phyloP scores from a whole-genome alignment of 1,139 yeast genomes.

The Williopsis jadinii region DNA sequence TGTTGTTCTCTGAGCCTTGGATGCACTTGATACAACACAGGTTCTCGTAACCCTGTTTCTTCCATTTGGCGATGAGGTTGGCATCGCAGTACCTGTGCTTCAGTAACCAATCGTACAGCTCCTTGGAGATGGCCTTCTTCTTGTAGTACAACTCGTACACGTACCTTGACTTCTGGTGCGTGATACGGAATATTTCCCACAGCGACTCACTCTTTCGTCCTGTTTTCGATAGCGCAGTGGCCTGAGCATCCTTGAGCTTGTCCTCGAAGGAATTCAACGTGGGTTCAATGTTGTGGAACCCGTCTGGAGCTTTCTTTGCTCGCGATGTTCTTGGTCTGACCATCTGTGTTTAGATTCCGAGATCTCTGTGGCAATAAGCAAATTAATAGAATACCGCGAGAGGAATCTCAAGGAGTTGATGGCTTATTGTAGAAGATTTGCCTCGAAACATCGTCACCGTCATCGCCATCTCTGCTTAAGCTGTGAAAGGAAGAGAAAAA shows the following conservation, averaged over 20 bases:
- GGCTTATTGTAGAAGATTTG: no score
- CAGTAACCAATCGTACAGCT: constrained; percentile 73
- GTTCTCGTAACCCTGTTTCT: constrained; percentile 82
- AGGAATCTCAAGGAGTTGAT: no score
- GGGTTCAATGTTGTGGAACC: constrained; percentile 64
- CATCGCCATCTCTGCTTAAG: no score
- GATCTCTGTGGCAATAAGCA: background rate
- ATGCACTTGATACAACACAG: constrained; percentile 82
- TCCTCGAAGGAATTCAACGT: constrained; percentile 57
- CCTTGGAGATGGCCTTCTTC: constrained; percentile 56
- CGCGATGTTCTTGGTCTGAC: constrained; percentile 27
- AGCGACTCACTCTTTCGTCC: constrained; percentile 45
- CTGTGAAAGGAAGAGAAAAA: no score
- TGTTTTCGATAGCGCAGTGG: constrained; percentile 23
- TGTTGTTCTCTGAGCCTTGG: constrained; percentile 53
- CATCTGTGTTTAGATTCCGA: constrained; percentile 15
- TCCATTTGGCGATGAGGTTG: constrained; percentile 83
- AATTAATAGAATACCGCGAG: no score
- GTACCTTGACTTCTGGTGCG: constrained; percentile 73
- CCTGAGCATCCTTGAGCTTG: constrained; percentile 54
- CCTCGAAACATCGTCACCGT: no score
- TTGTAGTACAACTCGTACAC: constrained; percentile 69
- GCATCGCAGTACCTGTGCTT: constrained; percentile 63
- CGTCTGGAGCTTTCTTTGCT: constrained; percentile 61
- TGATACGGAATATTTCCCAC: constrained; percentile 68